Conservation (phyloP, 306 rosid genomes). For the Notholithocarpus densiflorus region DNA sequence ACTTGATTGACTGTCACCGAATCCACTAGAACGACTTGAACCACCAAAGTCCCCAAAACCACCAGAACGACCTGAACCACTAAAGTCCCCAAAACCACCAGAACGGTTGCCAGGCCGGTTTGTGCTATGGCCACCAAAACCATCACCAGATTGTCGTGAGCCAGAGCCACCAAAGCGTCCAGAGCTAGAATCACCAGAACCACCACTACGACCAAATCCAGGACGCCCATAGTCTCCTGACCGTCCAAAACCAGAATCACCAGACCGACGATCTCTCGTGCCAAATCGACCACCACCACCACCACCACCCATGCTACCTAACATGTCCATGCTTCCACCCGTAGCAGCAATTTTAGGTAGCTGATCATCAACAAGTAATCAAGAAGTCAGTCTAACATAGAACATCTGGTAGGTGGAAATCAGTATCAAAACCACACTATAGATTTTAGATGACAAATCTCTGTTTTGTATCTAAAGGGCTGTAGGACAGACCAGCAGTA, state of each 20-base stretch:
- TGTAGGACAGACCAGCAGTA: neutral
- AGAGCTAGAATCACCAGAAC: slow-evolving; percentile 27
- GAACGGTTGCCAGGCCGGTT: slow-evolving; percentile 43
- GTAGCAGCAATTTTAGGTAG: slow-evolving; percentile 69
- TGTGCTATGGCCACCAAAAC: slow-evolving; percentile 39
- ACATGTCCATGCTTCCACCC: slow-evolving; percentile 40
- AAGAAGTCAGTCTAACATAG: slow-evolving; percentile 14
- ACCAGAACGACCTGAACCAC: slow-evolving; percentile 34
- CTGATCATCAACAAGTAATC: slow-evolving; percentile 50
- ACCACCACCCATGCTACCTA: slow-evolving; percentile 49
- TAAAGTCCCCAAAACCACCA: slow-evolving; percentile 39
- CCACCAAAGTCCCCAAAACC: slow-evolving; percentile 36
- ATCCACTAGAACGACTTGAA: slow-evolving; percentile 25
- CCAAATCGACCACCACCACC: slow-evolving; percentile 50
- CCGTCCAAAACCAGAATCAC: slow-evolving; percentile 42
- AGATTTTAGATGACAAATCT: neutral
- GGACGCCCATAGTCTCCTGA: slow-evolving; percentile 32
- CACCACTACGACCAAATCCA: slow-evolving; percentile 50
- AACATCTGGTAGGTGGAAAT: neutral
- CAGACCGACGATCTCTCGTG: slow-evolving; percentile 39
- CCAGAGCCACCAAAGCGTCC: slow-evolving; percentile 47
- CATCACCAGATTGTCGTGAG: slow-evolving; percentile 36
- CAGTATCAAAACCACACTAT: neutral
- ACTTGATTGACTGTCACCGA: slow-evolving; percentile 17
- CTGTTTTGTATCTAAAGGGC: neutral